A percentile compares a stretch with the other conserved stretches of the same genome.
phyloP scores from a whole-genome alignment of 768 basidiomycete genomes.

The Kwoniella sp. region DNA sequence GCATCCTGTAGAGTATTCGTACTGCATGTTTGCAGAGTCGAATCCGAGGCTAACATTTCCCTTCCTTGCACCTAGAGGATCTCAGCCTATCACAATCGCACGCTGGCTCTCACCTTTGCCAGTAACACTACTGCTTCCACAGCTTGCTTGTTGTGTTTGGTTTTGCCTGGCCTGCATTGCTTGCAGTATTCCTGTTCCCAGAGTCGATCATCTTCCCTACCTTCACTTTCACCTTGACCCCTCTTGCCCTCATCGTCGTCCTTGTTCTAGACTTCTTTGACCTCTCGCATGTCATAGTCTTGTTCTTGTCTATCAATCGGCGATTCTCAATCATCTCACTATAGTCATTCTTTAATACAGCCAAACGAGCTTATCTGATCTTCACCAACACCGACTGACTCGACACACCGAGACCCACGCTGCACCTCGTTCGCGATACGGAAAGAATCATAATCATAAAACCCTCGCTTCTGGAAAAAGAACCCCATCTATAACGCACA shows the following conservation, averaged over 20 bases:
- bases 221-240: background rate
- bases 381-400: slow-evolving; percentile 16
- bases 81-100: background rate
- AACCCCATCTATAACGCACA: background rate
- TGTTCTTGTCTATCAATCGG: slow-evolving; percentile 5
- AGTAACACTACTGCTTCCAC: background rate
- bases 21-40: too few species aligned
- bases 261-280: background rate
- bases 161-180: background rate
- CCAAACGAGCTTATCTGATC: background rate
- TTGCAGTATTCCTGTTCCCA: background rate
- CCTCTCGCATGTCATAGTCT: background rate
- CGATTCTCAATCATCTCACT: slow-evolving; percentile 11
- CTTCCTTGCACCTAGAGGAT: too few species aligned
- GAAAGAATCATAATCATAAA: background rate
- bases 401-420: slow-evolving; percentile 23
- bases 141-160: background rate
- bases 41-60: too few species aligned
- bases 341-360: slow-evolving; percentile 26
- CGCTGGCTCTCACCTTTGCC: background rate
- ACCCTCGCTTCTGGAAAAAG: background rate
- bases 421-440: background rate
- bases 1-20: too few species aligned
- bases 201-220: background rate
- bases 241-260: background rate